These are phyloP conservation scores for Trypanosoma lewisi DNA, from an alignment of 208 protist species.

Conservation along the genomic window DNA sequence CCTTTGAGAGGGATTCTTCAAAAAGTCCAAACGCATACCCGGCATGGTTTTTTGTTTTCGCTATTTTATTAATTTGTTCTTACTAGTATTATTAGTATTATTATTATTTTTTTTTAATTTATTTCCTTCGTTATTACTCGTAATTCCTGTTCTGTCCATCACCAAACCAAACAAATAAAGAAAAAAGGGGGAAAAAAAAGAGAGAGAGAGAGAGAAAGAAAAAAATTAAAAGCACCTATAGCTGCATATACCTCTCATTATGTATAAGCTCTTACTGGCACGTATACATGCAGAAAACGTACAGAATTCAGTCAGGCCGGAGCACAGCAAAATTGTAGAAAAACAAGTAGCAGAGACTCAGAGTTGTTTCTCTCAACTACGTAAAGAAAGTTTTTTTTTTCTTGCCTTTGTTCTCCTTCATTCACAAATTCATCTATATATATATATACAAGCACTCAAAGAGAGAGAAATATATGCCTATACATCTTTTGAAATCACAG, in stretches of 20 bases:
- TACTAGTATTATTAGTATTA: not conserved
- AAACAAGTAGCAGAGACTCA: no score
- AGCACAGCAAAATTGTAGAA: no score
- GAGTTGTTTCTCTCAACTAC: no score
- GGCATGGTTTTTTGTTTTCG: constrained; percentile 28
- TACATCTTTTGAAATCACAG: not conserved
- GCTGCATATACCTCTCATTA: constrained; percentile 1
- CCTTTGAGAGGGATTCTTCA: constrained; percentile 86
- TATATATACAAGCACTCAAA: not conserved
- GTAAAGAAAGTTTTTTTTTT: no score
- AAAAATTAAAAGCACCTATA: not conserved
- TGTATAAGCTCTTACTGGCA: no score
- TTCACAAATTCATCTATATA: no score
- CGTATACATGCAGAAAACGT: no score
- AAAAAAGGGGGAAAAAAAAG: not conserved
- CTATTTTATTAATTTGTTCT: constrained; percentile 17
- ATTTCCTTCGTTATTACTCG: not conserved
- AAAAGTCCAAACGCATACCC: constrained; percentile 83
- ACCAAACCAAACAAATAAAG: not conserved
- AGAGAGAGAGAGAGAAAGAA: not conserved
- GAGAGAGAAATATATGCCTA: not conserved
- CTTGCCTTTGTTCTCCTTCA: no score
- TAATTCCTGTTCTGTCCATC: not conserved
- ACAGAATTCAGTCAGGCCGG: no score
- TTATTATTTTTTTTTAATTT: not conserved